Base-by-base conservation (phyloP, 2,329 filamentous ascomycete genomes). In the Pseudogymnoascus pannorum region DNA sequence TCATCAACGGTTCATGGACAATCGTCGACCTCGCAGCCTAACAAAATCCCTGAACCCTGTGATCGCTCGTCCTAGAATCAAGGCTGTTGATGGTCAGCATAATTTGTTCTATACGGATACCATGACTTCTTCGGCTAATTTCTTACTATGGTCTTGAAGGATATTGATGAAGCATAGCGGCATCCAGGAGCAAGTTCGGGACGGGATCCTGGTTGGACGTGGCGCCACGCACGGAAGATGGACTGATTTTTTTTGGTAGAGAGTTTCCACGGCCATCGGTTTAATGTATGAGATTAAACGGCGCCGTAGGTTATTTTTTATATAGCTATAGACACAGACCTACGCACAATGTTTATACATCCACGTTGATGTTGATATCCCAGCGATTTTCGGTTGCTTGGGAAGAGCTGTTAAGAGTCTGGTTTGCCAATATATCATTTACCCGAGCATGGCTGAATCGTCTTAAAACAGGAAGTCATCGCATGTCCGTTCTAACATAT, bases 71-170 rank as follows among this genome's bases (percentile, higher is more conserved):
- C 86, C 86, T 57, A 89, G 70, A 69, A 89, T 88, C 70, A 88
- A 78, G 69, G 83, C 87, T 90, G 68, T 11, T 64, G 67, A 62
- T 57, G 60, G 63, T 72, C 65, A 75, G 73, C 64, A 68, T 62
- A 57, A 63, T 33, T 22, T 79, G 86, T 84, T 42, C 18, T 7
- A 11, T 2, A 22, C 38, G 16, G 20, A 3, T n/a, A 42, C 14
- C n/a, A n/a, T n/a, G 38, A 9, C 8, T 20, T 38, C 16, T 38
- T 65, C 94, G 85, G 12, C 91, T 94, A 71, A 99, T 96, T 64
- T 87, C 86, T 51, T 97, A 99, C 77, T 99, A 69, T 99, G 94
- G 71, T 92, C 96, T 96, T 86, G 74, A 97, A 97, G 22, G 72
- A 63, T 44, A 67, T 68, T 59, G 67, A 67, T 63, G 71, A 67